Percentiles rank a stretch among this genome's conserved stretches.
phyloP scores from a whole-genome alignment of 805 yeast species.

The Yarrowia bubula region DNA sequence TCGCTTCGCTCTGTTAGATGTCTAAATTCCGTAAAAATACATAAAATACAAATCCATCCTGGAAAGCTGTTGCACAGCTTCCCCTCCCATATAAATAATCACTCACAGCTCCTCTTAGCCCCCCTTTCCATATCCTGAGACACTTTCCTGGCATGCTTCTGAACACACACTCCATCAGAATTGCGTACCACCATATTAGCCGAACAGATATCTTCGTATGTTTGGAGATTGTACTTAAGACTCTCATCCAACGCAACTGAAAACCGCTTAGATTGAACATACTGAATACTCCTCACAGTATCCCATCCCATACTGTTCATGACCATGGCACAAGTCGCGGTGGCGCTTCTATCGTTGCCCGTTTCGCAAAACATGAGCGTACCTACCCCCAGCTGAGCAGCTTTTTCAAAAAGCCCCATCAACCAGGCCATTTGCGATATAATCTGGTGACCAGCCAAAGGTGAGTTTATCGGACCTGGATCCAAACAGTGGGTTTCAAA shows the following conservation, averaged over 20 bases:
- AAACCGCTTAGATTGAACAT: conserved; percentile 37
- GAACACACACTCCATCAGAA: not conserved
- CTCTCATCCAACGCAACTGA: conserved; percentile 35
- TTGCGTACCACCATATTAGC: conserved; percentile 15
- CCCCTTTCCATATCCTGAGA: not conserved
- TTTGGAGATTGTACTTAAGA: conserved; percentile 32
- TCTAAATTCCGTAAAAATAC: too few relatives aligned
- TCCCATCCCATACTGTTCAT: conserved; percentile 33
- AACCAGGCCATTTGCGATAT: conserved; percentile 19
- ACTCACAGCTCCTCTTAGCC: not conserved
- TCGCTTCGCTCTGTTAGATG: too few relatives aligned
- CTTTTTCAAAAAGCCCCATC: not conserved
- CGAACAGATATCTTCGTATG: conserved; percentile 31
- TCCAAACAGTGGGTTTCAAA: conserved; percentile 13
- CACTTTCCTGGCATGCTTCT: conserved; percentile 8
- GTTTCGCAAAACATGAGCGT: conserved; percentile 38
- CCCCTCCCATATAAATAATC: not conserved
- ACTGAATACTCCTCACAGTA: conserved; percentile 35
- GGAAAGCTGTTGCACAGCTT: not conserved
- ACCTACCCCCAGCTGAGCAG: not conserved
- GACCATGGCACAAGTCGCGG: conserved; percentile 37
- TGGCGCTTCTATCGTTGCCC: conserved; percentile 39
- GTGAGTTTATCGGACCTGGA: conserved; percentile 19
- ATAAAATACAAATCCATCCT: not conserved
- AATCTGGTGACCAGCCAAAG: conserved; percentile 20